Evolutionary conservation across 1,284 basidiomycete species (phyloP).

Genomic region (Meira miltonrushii): DNA sequence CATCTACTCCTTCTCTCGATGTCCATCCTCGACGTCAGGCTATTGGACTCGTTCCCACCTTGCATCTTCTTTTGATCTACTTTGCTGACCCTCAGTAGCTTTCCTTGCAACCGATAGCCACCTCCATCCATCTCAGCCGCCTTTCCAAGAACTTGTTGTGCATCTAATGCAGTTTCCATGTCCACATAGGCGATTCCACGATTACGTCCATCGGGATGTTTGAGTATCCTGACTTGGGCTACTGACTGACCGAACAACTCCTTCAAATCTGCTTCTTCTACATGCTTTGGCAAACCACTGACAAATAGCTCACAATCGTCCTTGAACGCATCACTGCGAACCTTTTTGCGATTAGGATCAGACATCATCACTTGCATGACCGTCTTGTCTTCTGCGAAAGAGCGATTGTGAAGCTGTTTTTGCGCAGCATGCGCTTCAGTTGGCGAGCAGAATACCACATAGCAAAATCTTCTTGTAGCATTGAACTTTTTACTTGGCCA

Average conservation of each 20-base stretch:
- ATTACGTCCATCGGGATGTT: conserved; percentile 65
- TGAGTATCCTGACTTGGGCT: conserved; percentile 71
- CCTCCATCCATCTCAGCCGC: conserved; percentile 25
- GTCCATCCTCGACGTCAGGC: background rate
- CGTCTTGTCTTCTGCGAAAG: no score
- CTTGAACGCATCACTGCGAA: conserved; percentile 73
- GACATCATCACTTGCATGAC: conserved; percentile 77
- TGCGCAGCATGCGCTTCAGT: conserved; percentile 62
- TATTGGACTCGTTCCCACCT: background rate
- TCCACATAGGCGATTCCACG: conserved; percentile 93
- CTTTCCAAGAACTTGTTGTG: conserved; percentile 33
- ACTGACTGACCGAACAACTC: conserved; percentile 70
- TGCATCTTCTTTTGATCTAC: conserved; percentile 18
- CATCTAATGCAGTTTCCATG: conserved; percentile 59
- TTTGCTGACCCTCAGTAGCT: conserved; percentile 34
- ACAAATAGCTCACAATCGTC: conserved; percentile 79
- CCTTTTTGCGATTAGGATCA: conserved; percentile 80
- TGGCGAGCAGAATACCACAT: conserved; percentile 62
- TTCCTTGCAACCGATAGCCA: conserved; percentile 33
- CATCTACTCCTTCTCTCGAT: background rate
- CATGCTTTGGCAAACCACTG: conserved; percentile 71
- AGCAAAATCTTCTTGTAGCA: conserved; percentile 82
- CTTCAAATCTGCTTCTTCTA: conserved; percentile 67
- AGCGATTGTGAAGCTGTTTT: conserved; percentile 61
- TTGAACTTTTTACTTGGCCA: conserved; percentile 99